A percentile compares a stretch with the other conserved stretches of the same genome.
These are phyloP conservation scores for Russula griseocarnosa DNA, from an alignment of 768 basidiomycete species.

Conservation along the genomic window DNA sequence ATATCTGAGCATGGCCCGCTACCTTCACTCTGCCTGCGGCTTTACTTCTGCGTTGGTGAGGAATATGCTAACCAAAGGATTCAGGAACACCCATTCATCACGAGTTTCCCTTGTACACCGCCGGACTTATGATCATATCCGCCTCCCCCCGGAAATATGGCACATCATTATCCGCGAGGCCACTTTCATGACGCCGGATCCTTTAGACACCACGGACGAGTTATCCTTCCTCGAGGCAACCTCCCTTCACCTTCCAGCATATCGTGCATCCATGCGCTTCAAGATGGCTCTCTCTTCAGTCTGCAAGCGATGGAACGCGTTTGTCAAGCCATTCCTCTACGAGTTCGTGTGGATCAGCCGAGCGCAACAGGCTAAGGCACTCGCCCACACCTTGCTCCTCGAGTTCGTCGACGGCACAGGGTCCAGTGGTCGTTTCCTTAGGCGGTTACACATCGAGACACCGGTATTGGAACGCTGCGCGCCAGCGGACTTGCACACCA, in stretches of 20 bases:
- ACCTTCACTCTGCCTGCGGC: background rate
- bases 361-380: constrained; percentile 46
- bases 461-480: constrained; percentile 58
- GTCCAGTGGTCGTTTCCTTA: constrained; percentile 49
- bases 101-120: background rate
- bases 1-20: background rate
- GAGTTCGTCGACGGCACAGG: constrained; percentile 38
- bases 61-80: background rate
- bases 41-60: background rate
- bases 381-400: constrained; percentile 44
- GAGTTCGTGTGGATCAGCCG: constrained; percentile 68
- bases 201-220: constrained; percentile 46
- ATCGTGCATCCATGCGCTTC: constrained; percentile 45
- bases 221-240: constrained; percentile 55
- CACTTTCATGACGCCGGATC: constrained; percentile 43
- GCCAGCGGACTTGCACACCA: constrained; percentile 62
- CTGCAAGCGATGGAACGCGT: constrained; percentile 50
- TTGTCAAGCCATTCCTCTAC: constrained; percentile 54
- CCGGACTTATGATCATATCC: constrained; percentile 20
- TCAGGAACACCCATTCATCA: constrained; percentile 1
- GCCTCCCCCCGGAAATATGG: constrained; percentile 63
- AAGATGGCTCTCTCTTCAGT: constrained; percentile 55
- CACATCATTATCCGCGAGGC: constrained; percentile 59
- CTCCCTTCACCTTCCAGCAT: constrained; percentile 41
- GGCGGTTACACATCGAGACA: constrained; percentile 68